Evolutionary conservation across 176 grass and related monocot genomes (phyloP), one percentile per base, ranked within the genome.

Genomic region (Poa annua): DNA sequence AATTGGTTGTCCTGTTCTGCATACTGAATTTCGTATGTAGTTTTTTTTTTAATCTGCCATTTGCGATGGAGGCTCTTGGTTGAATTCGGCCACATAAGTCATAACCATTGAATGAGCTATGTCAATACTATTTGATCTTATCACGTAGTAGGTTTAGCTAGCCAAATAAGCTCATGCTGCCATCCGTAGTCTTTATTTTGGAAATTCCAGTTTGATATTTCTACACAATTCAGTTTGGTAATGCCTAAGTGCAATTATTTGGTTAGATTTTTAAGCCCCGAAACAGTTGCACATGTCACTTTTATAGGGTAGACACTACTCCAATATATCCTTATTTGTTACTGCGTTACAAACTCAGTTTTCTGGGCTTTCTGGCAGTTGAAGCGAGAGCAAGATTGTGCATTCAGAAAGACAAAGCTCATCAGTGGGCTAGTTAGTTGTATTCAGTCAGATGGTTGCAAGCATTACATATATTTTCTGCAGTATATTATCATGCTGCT

Each of bases 401-500:
- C 61, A 64, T 64, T 64, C 25, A 63, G 61, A 16, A 6, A 1
- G 32, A 64, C 26, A 6, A 6, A 64, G 25, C 44, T 85, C 62
- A 69, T 61, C 33, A 75, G 32, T 50, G 34, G 80, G 72, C 63
- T 39, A 44, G 41, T 22, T 74, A 20, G 57, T 64, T 50, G 10
- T 22, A 79, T 67, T 73, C 8, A 79, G 47, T 25, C 19, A 76
- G 42, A 85, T 83, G 38, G 32, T 83, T 66, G 42, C 32, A 72
- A 90, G 56, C 53, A 64, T 77, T 85, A 47, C 17, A 79, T 21
- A 10, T 86, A 73, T 87, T 77, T 87, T 49, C 12, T 56, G 47
- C 60, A 74, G 45, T 79, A 64, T 75, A 39, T 74, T 53, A 16
- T 54, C 26, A 34, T 57, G 20, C 48, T 84, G 59, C 76, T 84